Base-by-base conservation (phyloP, 352 stramenopile genomes). In the Phytopythium ostracodes region DNA sequence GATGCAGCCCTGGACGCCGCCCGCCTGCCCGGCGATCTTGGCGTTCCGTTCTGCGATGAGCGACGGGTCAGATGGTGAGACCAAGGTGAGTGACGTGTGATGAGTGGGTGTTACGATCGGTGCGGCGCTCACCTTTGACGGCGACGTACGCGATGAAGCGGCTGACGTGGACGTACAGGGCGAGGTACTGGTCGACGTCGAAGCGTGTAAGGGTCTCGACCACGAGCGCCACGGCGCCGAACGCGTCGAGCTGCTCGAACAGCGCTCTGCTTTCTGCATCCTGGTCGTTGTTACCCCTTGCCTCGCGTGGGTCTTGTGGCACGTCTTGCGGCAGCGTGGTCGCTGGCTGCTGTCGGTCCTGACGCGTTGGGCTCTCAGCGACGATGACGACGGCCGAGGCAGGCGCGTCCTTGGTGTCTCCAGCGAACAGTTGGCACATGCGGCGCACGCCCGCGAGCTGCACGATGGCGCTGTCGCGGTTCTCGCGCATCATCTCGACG, bases 401-500 rank as follows among this genome's bases (percentile, higher is more conserved):
- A 52, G 68, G 40, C 52, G 66, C 68, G 11, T 81, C 61, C 9
- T 71, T 71, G 18, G 9, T 22, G 44, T 51, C 44, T 20, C 68
- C 64, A 10, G 60, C 54, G 1, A 90, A 63, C n/a, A 90, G 43
- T 5, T 68, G 57, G n/a, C 81, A 90, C 43, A 87, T 69, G 12
- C 81, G 75, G 36, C 71, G 63, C 35, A 81, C 73, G 1, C 75
- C 75, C 15, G 76, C 75, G 55, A 86, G 76, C 56, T 87, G 79
- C 11, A 91, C 77, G 60, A 89, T 77, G 24, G 76, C 76, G 52
- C 74, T 88, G 10, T 87, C 76, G 35, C 57, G 54, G 43, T 79
- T 88, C 63, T 91, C 79, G 4, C 64, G 70, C 68, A 87, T 85
- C 75, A 89, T 76, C 60, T 92, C 83, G 42, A 85, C 72, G 15